Evolutionary conservation across 1,139 yeast genomes (phyloP).

Genomic region (Sugiyamaella paludigena): DNA sequence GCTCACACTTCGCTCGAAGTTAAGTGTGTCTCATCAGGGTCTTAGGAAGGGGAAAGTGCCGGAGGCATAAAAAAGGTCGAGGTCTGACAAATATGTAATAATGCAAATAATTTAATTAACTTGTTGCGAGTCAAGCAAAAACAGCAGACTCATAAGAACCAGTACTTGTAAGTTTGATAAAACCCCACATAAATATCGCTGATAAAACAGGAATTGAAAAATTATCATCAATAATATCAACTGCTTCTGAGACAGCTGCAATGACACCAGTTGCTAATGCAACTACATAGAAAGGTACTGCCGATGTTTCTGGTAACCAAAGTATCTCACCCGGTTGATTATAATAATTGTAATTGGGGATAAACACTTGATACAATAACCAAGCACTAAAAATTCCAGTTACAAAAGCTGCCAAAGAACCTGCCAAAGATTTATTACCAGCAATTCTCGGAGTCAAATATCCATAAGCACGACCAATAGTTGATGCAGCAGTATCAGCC

Average conservation of each 20-base stretch:
- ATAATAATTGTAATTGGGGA: slow-evolving; percentile 53
- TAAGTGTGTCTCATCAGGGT: too few species aligned
- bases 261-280: slow-evolving; percentile 70
- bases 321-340: slow-evolving; percentile 54
- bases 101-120: slow-evolving; percentile 1
- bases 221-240: slow-evolving; percentile 83
- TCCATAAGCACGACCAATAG: slow-evolving; percentile 83
- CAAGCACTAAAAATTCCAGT: slow-evolving; percentile 69
- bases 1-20: too few species aligned
- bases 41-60: too few species aligned
- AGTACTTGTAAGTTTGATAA: slow-evolving; percentile 18
- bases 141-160: slow-evolving; percentile 21
- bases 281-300: slow-evolving; percentile 49
- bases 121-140: slow-evolving; percentile 14
- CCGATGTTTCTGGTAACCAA: slow-evolving; percentile 65
- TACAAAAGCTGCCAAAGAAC: slow-evolving; percentile 77
- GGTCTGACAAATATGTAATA: too few species aligned
- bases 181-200: slow-evolving; percentile 51
- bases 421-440: slow-evolving; percentile 80
- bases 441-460: slow-evolving; percentile 71
- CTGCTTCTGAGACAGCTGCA: slow-evolving; percentile 83
- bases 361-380: slow-evolving; percentile 65
- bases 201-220: slow-evolving; percentile 89
- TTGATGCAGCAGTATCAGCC: slow-evolving; percentile 98
- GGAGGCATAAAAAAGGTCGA: too few species aligned